Base-by-base conservation (phyloP, 2,329 filamentous ascomycete species). In the Rhynchosporium graminicola region DNA sequence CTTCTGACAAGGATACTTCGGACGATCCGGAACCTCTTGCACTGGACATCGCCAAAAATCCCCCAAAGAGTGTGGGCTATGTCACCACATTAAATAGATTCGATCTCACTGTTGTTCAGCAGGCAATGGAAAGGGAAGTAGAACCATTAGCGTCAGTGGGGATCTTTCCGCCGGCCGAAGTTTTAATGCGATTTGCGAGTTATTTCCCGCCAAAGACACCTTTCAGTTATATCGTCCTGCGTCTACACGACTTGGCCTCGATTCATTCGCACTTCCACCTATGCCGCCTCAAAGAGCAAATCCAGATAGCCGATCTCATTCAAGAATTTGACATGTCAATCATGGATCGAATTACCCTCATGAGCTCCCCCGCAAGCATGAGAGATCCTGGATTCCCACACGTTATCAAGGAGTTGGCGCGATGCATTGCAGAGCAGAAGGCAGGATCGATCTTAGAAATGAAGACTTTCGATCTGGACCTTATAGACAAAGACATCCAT, bases 171-270 rank as follows among this genome's bases (percentile, higher is more conserved):
- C 90, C 92, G 0, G 80, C 85, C 1, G 75, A 82, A 31, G 82
- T 92, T 2, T 79, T 97, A 40, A 86, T 95, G 72, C 83, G 85
- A 7, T 95, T 98, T 72, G 83, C 90, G 1, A 83, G 84, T 2
- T 95, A 94, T 73, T 97, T 97, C 70, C 91, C 93, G 0, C 83
- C 86, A 0, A 83, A 84, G 5, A 93, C 91, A 0, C 91, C 93
- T 0, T 89, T 98, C 68, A 89, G 87, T 66, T 97, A 92, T 72
- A 87, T 98, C 63, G 76, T 98, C 61, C 80, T 87, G 65, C 89
- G 90, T 2, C 79, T 98, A 55, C 81, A 89, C 65, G 87, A 92
- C 61, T 81, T 94, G 8, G 57, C 65, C 3, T 78, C 81, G 33
- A 78, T 90, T 9, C 84, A 87, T 59, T 76, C 81, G 0, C 82